Evolutionary conservation across 2,329 filamentous ascomycete species (phyloP), one percentile per base, ranked within the genome.

Genomic region (Penicillium psychrosexuale): DNA sequence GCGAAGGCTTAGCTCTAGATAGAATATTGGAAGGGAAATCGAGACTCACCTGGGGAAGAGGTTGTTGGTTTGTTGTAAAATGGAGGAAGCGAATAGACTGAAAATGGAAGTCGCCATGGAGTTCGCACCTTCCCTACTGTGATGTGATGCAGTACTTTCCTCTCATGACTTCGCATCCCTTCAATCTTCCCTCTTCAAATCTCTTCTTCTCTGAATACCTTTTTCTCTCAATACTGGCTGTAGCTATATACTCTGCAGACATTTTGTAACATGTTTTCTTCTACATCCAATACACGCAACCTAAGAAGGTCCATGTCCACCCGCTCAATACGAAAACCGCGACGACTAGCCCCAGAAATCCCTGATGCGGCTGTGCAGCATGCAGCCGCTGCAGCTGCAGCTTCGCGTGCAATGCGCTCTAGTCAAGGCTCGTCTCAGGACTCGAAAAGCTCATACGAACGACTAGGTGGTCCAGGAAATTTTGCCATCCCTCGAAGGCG

Each of bases 321-420:
- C 42, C 70, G 70, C 46, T 75, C 73, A 8, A 69, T 75, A 43
- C 69, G 68, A 33, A 68, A 61, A 53, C 59, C 60, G 31, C 67
- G 65, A 36, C 63, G 47, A 53, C 63, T 39, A 47, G 61, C 28
- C 33, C 59, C 62, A 9, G 69, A 72, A 19, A 66, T 73, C 47
- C 59, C 68, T 8, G 67, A 71, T 9, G 45, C 66, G 6, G 66
- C 66, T 44, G 69, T 65, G 42, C 52, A 61, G 15, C 74, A 74
- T 57, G 75, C 75, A 17, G 34, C 31, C 1, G 51, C 51, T 2
- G 66, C 71, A 8, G 69, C 72, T n/a, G 76, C 76, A 40, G 76
- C 76, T 8, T 72, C 73, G 13, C 63, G 67, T 15, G 76, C 76
- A 34, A 77, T 78, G 75, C 67, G 73, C 28, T 72, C 70, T 2